These are phyloP conservation scores for Filobasidium uniguttulatum DNA, from an alignment of 1,284 basidiomycete species.

Conservation along the genomic window DNA sequence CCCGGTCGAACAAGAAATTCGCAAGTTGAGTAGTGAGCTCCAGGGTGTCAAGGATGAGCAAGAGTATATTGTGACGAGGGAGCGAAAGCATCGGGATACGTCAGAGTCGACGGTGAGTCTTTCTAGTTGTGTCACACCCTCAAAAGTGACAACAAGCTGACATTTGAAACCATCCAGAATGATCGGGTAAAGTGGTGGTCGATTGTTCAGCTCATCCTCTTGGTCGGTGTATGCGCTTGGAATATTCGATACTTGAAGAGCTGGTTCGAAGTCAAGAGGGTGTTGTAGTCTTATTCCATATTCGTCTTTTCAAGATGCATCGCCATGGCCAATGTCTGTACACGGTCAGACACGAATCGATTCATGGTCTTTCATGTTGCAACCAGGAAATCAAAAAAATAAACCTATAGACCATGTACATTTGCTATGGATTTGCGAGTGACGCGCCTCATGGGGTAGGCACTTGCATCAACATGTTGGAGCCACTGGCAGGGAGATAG, in stretches of 20 bases:
- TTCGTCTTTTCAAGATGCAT: no score
- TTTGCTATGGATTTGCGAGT: no score
- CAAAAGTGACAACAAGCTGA: no score
- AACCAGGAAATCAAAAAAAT: no score
- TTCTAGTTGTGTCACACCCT: not conserved
- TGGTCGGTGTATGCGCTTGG: slow-evolving; percentile 85
- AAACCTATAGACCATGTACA: no score
- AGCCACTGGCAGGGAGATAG: slow-evolving; percentile 64
- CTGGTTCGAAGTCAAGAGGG: slow-evolving; percentile 81
- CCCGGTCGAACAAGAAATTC: slow-evolving; percentile 91
- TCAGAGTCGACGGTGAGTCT: slow-evolving; percentile 59
- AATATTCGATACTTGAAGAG: slow-evolving; percentile 97
- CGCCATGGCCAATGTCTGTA: no score
- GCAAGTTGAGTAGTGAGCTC: slow-evolving; percentile 68
- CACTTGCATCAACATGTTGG: slow-evolving; percentile 66
- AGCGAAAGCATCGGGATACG: slow-evolving; percentile 84
- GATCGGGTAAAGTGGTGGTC: slow-evolving; percentile 99
- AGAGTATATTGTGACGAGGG: slow-evolving; percentile 92
- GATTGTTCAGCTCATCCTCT: slow-evolving; percentile 70
- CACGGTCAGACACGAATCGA: no score
- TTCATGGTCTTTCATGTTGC: no score
- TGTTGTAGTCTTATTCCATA: slow-evolving; percentile 45
- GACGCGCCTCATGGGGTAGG: no score
- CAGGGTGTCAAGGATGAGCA: slow-evolving; percentile 95
- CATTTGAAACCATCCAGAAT: slow-evolving; percentile 43